Evolutionary conservation across 805 yeast species (phyloP).

Genomic region (Candida suzukii): DNA sequence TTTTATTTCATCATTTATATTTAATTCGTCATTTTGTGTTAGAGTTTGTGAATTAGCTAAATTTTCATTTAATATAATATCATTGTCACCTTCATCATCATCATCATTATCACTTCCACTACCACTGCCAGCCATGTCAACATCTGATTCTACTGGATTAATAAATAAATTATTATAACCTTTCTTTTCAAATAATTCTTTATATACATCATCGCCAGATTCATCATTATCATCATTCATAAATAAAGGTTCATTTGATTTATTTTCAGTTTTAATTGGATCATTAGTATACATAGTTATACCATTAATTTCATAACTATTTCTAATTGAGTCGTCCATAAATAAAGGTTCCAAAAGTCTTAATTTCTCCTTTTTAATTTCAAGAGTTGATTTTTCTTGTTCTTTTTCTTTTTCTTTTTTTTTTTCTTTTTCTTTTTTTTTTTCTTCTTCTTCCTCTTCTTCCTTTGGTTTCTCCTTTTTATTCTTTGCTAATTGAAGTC

Average conservation of each 20-base stretch:
- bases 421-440: too few relatives aligned
- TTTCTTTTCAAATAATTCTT: background rate
- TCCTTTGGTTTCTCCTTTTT: background rate
- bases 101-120: background rate
- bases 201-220: background rate
- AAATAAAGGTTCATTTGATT: constrained; percentile 1
- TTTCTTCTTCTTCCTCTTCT: too few relatives aligned
- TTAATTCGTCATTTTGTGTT: background rate
- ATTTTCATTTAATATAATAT: background rate
- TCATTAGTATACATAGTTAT: background rate
- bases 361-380: too few relatives aligned
- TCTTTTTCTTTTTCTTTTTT: too few relatives aligned
- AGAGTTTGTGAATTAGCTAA: too few relatives aligned
- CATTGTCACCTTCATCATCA: background rate
- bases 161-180: background rate
- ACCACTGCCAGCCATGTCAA: background rate
- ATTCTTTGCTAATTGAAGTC: constrained; percentile 7
- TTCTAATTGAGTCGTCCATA: too few relatives aligned
- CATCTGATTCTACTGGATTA: background rate
- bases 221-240: background rate
- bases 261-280: too few relatives aligned
- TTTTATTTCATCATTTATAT: too few relatives aligned
- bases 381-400: too few relatives aligned
- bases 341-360: too few relatives aligned
- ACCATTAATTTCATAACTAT: background rate